Conservation (phyloP, 257 asterid species). For the Cruciata laevipes region DNA sequence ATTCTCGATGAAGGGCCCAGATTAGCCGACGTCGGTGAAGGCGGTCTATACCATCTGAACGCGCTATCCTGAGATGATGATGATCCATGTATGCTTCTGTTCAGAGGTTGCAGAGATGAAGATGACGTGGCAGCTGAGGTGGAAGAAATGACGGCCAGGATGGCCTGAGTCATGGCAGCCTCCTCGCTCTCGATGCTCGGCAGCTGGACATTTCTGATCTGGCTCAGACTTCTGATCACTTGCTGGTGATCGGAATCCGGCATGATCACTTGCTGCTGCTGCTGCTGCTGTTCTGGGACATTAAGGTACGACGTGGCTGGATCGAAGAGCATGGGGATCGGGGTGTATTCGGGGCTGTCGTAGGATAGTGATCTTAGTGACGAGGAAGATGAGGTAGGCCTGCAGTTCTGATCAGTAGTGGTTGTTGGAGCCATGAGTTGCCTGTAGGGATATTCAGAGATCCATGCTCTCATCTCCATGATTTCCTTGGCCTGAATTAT, state of each 20-base stretch:
- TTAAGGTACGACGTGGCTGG: constrained; percentile 18
- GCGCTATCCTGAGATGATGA: constrained; percentile 31
- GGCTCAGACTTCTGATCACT: constrained; percentile 19
- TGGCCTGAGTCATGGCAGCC: constrained; percentile 49
- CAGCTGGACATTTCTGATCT: constrained; percentile 25
- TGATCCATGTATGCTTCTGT: not conserved
- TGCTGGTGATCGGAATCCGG: constrained; percentile 13
- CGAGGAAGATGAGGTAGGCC: constrained; percentile 62
- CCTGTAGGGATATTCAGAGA: constrained; percentile 32
- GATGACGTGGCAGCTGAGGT: constrained; percentile 29
- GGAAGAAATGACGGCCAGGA: constrained; percentile 44
- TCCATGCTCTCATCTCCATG: constrained; percentile 38
- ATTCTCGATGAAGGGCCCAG: constrained; percentile 9
- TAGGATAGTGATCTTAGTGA: constrained; percentile 54
- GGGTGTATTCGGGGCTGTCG: constrained; percentile 51
- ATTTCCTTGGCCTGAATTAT: constrained; percentile 51
- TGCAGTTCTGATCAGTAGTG: constrained; percentile 26
- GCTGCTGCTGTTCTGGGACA: constrained; percentile 19
- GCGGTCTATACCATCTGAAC: constrained; percentile 33
- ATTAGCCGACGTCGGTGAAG: not conserved
- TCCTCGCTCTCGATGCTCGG: constrained; percentile 49
- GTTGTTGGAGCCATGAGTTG: constrained; percentile 11
- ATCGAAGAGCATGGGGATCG: constrained; percentile 37
- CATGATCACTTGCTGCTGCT: not conserved
- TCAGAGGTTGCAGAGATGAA: constrained; percentile 16